Evolutionary conservation across 768 basidiomycete genomes (phyloP), one percentile per base, ranked within the genome.

Genomic region (Boletellus emodensis): DNA sequence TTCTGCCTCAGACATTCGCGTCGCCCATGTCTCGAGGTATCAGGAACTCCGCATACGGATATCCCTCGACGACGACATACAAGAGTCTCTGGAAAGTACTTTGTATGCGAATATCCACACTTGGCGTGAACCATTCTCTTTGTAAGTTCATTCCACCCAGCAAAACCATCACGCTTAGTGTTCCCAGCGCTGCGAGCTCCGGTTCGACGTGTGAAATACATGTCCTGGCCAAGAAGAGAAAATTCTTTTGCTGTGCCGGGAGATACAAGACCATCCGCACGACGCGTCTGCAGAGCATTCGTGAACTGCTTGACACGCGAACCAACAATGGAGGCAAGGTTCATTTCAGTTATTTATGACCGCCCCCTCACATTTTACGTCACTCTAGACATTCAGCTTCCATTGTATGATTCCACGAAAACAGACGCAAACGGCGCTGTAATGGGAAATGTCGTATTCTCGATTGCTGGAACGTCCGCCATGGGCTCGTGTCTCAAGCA

Each of bases 331-430:
- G 62, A 49, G 63, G 64, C 48, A 56, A 48, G 64, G 54, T 61
- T 65, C 65, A 65, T 67, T 63, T 65, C 32, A 62, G 56, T 44
- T 54, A 54, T 56, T 60, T 61, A 60, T 65, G 58, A 58, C 56
- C 47, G 14, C 58, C 30, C 30, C 51, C 56, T 67, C 26, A 62
- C 44, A 46, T 32, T 62, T 65, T 65, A 65, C 64, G 64, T 65
- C 62, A 62, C 37, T 35, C 26, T 40, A 65, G 64, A 33, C n/a
- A 46, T 65, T 34, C 63, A 50, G 22, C 64, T 65, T 65, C 64
- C 64, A 67, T 67, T 65, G 58, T 65, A 58, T 51, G 57, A 65
- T 58, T 58, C 61, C 59, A 61, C 55, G 42, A 66, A 46, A 64
- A 49, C 64, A 53, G 63, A 65, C 54, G 18, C 49, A 61, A 60